Percentiles rank a stretch among this genome's conserved stretches.
phyloP scores from a whole-genome alignment of 805 yeast species.

The Yamadazyma olivae region DNA sequence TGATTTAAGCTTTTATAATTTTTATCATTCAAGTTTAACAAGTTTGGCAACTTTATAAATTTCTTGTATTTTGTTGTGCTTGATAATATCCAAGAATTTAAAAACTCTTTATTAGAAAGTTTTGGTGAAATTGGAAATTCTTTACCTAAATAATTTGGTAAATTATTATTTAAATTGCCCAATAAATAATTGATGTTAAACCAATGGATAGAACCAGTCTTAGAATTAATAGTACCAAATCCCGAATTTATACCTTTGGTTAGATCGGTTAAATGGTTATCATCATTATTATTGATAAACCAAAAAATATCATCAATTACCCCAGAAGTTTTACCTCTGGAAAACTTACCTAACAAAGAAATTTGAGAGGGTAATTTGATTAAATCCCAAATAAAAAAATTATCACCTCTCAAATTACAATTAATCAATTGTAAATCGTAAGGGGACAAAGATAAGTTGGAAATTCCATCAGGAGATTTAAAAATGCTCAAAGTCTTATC shows the following conservation, averaged over 20 bases:
- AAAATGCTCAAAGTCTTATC: constrained; percentile 41
- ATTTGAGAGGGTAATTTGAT: constrained; percentile 49
- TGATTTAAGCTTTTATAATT: constrained; percentile 17
- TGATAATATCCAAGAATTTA: constrained; percentile 49
- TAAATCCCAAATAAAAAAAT: constrained; percentile 61
- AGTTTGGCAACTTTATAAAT: constrained; percentile 23
- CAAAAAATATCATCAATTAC: constrained; percentile 50
- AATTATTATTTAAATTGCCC: constrained; percentile 28
- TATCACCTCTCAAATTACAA: constrained; percentile 57
- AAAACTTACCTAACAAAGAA: constrained; percentile 53
- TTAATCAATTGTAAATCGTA: constrained; percentile 56
- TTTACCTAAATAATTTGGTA: constrained; percentile 24
- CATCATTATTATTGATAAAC: constrained; percentile 40
- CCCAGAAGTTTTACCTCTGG: constrained; percentile 63
- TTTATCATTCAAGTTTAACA: constrained; percentile 14
- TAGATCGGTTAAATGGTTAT: constrained; percentile 15
- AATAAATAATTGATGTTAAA: constrained; percentile 44
- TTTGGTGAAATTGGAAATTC: constrained; percentile 8
- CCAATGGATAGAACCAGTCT: constrained; percentile 63
- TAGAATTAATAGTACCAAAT: constrained; percentile 51
- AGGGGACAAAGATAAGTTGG: constrained; percentile 58
- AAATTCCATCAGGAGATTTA: constrained; percentile 61
- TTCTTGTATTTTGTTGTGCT: constrained; percentile 9
- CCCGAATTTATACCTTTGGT: constrained; percentile 32
- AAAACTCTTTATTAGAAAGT: constrained; percentile 15